Evolutionary conservation across 306 rosid genomes (phyloP), one percentile per base, ranked within the genome.

Genomic region (Calophaca sinica): DNA sequence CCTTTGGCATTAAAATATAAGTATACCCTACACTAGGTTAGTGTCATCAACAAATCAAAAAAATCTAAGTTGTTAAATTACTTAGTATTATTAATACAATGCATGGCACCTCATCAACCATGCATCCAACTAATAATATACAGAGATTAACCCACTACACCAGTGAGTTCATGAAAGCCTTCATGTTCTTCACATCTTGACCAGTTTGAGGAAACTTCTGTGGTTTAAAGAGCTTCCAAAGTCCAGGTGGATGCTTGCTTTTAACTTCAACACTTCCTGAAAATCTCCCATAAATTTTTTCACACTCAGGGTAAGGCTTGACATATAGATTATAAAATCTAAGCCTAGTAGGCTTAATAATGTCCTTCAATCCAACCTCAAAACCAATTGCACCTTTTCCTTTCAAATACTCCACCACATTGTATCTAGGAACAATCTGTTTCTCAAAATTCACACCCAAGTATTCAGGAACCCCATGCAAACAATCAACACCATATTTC

Each of bases 221-320:
- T 13, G 97, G 96, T 68, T 86, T 83, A 20, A 94, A 89, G 73
- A 84, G 76, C 79, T 87, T 89, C 98, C 96, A 94, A 11, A 94
- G 83, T 72, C 97, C 96, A 31, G 62, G 50, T 10, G 93, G 94
- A 83, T 88, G 93, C 75, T 66, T 84, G 36, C 62, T 84, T 85
- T 81, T 82, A 39, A 68, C 87, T 75, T 72, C 73, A 60, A 12
- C 61, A 72, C 70, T 73, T 44, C 80, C 82, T 0, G 83, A 80
- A 79, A 82, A 86, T 74, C 91, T 88, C 7, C 89, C 90, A 60
- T 76, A 91, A 60, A 91, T 82, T 46, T 87, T 94, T 31, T 81
- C 93, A 75, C 97, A 87, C 38, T 91, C 97, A 0, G 93, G 94
- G 78, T 91, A 94, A 6, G 96, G 97, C 82, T 91, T 91, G 12